Evolutionary conservation across 768 basidiomycete species (phyloP), one percentile per base, ranked within the genome.

Genomic region (Amanita brunnescens): DNA sequence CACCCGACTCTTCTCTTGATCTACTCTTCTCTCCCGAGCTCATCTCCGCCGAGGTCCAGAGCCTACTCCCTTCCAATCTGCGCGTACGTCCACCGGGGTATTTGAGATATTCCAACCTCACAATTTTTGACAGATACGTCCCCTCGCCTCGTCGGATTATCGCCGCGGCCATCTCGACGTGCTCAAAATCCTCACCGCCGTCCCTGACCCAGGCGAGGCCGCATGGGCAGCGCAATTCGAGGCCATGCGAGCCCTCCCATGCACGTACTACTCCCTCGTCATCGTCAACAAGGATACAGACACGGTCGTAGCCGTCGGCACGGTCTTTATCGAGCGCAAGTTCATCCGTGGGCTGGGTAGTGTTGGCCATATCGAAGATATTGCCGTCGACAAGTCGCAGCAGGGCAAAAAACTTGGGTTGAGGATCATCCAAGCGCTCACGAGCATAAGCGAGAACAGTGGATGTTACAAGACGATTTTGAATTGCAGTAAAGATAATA

Each of bases 281-380:
- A 83, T 98, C 61, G 70, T 95, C 54, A 77, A 85, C 65, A 79
- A 81, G 51, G 62, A 72, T 12, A 77, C 81, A 1, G 91, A 96
- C 71, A 70, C 72, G 57, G 83, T 99, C 62, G 85, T 94, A 40
- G 94, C 75, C 18, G 81, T 85, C 34, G 95, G 94, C 16, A 78
- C 81, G 6, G 72, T 96, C 49, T 81, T 98, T 62, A 67, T 98
- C 56, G 96, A 99, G 69, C 86, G 87, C 70, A 98, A 99, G 72
- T 97, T 98, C 76, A 70, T 93, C 38, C 78, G 93, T 35, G 81
- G 79, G 1, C 71, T 90, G n/a, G 90, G 91, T 18, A 76, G 76
- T 56, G 89, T 92, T 12, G 96, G 94, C 0, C 96, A 99, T 62
- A 93, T 99, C 56, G 96, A 99, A 69, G 96, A 99, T 64, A 96